phyloP scores from a whole-genome alignment of 768 basidiomycete genomes.

The Boletus insuetus region DNA sequence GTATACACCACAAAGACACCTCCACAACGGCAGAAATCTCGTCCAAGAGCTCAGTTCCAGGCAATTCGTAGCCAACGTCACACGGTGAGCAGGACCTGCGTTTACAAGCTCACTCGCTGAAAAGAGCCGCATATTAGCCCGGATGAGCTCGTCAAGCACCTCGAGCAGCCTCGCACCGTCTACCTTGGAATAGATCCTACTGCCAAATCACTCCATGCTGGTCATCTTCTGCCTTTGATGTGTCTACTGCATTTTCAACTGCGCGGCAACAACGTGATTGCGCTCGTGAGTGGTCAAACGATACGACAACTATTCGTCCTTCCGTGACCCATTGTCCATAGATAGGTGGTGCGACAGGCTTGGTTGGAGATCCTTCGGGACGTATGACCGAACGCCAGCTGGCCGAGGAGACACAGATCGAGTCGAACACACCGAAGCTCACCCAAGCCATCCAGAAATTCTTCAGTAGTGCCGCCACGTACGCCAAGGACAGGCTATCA shows the following conservation, averaged over 20 bases:
- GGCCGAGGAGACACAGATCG: constrained; percentile 56
- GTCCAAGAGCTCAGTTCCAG: constrained; percentile 34
- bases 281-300: constrained; percentile 59
- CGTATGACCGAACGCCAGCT: constrained; percentile 76
- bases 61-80: constrained; percentile 36
- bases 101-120: constrained; percentile 1
- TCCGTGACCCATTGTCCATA: constrained; percentile 31
- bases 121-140: constrained; percentile 30
- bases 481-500: constrained; percentile 45
- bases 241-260: constrained; percentile 84
- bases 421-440: constrained; percentile 64
- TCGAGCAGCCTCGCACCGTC: constrained; percentile 44
- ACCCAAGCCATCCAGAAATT: constrained; percentile 66
- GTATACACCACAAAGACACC: constrained; percentile 2
- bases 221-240: constrained; percentile 88
- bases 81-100: constrained; percentile 27
- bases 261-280: constrained; percentile 78
- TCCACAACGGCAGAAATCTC: constrained; percentile 23
- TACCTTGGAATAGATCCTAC: constrained; percentile 96
- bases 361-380: constrained; percentile 97
- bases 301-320: background rate
- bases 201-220: constrained; percentile 85
- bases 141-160: constrained; percentile 41
- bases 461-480: constrained; percentile 61
- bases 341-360: constrained; percentile 96